These are phyloP conservation scores for Bryoerythrophyllum caledonicum DNA, from an alignment of 225 moss, liverwort and hornwort genomes.

Conservation along the genomic window DNA sequence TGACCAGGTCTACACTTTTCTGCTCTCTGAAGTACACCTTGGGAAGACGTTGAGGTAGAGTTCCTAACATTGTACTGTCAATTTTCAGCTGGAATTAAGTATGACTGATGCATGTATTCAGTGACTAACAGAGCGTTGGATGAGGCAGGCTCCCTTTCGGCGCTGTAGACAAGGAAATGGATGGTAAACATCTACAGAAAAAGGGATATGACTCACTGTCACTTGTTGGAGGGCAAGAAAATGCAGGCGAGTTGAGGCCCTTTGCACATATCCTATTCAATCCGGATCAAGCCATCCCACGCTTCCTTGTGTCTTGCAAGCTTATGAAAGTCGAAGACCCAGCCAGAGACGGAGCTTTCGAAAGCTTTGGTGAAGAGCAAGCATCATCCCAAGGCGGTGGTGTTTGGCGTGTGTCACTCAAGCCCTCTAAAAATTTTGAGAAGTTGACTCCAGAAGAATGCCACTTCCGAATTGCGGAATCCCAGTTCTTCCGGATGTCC, in stretches of 20 bases:
- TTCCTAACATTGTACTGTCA: background rate
- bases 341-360: background rate
- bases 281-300: constrained; percentile 36
- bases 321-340: constrained; percentile 11
- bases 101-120: background rate
- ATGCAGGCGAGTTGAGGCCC: constrained; percentile 13
- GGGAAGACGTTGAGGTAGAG: constrained; percentile 46
- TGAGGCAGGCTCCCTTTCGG: constrained; percentile 18
- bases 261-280: constrained; percentile 27
- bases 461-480: constrained; percentile 47
- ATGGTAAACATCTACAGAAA: background rate
- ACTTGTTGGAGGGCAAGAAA: constrained; percentile 14
- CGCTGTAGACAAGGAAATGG: background rate
- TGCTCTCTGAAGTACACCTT: constrained; percentile 46
- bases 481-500: constrained; percentile 49
- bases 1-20: constrained; percentile 14
- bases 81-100: background rate
- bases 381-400: constrained; percentile 17
- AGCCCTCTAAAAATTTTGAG: constrained; percentile 18
- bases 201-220: constrained; percentile 32
- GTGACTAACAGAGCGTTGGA: constrained; percentile 3
- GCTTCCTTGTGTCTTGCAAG: constrained; percentile 35
- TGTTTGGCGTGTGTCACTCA: constrained; percentile 20
- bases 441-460: constrained; percentile 25
- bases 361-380: constrained; percentile 28